A percentile compares a stretch with the other conserved stretches of the same genome.
Conservation (phyloP, 345 rosid species). For the Dipteronia dyeriana region DNA sequence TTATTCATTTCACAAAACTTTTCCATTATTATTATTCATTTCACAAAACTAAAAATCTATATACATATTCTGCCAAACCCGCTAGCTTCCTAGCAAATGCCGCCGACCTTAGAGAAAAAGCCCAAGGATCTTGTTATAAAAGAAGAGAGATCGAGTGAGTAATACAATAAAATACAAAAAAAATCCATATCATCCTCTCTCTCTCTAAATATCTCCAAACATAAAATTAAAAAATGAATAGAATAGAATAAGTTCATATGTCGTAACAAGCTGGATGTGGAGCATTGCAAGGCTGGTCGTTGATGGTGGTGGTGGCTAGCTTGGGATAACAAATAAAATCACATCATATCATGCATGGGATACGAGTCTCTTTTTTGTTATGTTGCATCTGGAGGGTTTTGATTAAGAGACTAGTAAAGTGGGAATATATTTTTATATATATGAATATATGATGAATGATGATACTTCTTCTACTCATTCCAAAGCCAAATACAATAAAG, state of each 20-base stretch:
- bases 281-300: conserved; percentile 40
- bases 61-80: conserved; percentile 16
- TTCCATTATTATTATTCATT: conserved; percentile 23
- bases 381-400: conserved; percentile 37
- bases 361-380: conserved; percentile 25
- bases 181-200: not conserved
- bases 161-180: not conserved
- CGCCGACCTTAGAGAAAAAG: conserved; percentile 36
- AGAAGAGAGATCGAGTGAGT: not conserved
- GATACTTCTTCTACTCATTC: conserved; percentile 22
- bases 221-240: not conserved
- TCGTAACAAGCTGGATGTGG: conserved; percentile 35
- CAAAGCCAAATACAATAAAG: conserved; percentile 20
- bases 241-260: not conserved
- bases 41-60: conserved; percentile 8
- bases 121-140: conserved; percentile 27
- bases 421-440: conserved; percentile 24
- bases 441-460: conserved; percentile 9
- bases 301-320: conserved; percentile 19
- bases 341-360: conserved; percentile 31
- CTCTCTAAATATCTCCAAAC: not conserved
- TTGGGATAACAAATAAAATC: conserved; percentile 17
- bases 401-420: conserved; percentile 11
- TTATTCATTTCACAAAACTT: conserved; percentile 22
- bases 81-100: conserved; percentile 32